Base-by-base conservation (phyloP, 169 alveolate species). In the Hepatocystis sp. region DNA sequence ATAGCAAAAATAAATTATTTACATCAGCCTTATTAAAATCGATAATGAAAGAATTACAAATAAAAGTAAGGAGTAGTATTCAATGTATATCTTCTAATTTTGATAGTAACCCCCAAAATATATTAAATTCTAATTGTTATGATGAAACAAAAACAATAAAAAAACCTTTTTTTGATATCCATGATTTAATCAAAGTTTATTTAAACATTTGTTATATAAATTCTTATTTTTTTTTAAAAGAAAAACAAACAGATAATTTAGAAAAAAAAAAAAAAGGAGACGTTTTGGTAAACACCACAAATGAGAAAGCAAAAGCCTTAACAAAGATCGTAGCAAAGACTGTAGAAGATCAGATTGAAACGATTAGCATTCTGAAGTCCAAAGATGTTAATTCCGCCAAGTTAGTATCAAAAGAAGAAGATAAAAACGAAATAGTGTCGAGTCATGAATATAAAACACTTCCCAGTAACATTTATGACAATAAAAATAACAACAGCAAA, bases 101-200 rank as follows among this genome's bases (percentile, higher is more conserved):
- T 56, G 32, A 23, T 25, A 49, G 58, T 27, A 71, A 71, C 58
- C 40, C 55, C 55, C 55, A 71, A 71, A 71, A 71, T 71, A 71
- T 71, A 25, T 52, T 71, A 71, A 71, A 71, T 71, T 49, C 71
- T 4, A 58, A 71, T 49, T 56, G 66, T 25, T 71, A 71, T 23
- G 28, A 40, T 47, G 25, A 10, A 32, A 40, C 23, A 32, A 51
- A 15, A 27, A 71, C 55, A 4, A 15, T 5, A 58, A 58, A 71
- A 40, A 66, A 66, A 10, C 78, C 86, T 23, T 71, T 71, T 71
- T 71, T 71, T 39, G 86, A 71, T 63, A 71, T 71, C 27, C 86
- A 71, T 52, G 86, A 71, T 71, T 58, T 71, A 36, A 49, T 71
- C 13, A 71, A 71, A 42, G 76, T 71, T 21, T 71, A 71, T 71